These are phyloP conservation scores for Fusarium sp. DNA, from an alignment of 2,329 filamentous ascomycete genomes.

Conservation along the genomic window DNA sequence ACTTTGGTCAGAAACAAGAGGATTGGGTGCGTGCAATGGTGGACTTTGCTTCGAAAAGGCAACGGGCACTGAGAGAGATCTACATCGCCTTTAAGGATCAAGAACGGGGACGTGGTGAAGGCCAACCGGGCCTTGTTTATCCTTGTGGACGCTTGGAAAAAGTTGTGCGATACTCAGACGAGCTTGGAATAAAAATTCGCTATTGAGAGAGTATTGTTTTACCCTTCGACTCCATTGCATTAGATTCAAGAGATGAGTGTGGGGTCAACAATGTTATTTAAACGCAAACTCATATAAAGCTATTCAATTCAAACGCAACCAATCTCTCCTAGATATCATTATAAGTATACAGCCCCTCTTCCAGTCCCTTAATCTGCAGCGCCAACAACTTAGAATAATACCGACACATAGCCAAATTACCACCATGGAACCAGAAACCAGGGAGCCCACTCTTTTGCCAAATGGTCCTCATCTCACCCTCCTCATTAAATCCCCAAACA, in stretches of 20 bases:
- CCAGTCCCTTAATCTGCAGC: conserved; percentile 62
- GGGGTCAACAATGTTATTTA: neutral
- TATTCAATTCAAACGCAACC: neutral
- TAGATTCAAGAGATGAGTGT: neutral
- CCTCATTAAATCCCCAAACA: conserved; percentile 70
- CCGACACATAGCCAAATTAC: conserved; percentile 71
- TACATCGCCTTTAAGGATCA: accelerated
- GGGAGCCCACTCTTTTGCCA: conserved; percentile 71
- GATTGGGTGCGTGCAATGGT: neutral
- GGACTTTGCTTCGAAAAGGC: accelerated
- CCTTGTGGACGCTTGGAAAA: neutral
- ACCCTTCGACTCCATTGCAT: neutral
- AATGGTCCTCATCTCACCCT: conserved; percentile 66
- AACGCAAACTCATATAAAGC: neutral
- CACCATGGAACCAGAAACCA: conserved; percentile 74
- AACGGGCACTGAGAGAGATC: neutral
- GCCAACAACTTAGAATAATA: conserved; percentile 68
- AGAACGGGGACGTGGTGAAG: accelerated
- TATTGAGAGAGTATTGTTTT: accelerated
- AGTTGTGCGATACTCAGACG: neutral
- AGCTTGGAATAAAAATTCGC: neutral
- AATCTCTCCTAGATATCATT: conserved; percentile 41
- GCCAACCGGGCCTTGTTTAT: accelerated
- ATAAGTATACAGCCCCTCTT: conserved; percentile 52
- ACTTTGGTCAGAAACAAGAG: neutral